Conservation (phyloP, 768 basidiomycete species). For the Calvatia gigantea region DNA sequence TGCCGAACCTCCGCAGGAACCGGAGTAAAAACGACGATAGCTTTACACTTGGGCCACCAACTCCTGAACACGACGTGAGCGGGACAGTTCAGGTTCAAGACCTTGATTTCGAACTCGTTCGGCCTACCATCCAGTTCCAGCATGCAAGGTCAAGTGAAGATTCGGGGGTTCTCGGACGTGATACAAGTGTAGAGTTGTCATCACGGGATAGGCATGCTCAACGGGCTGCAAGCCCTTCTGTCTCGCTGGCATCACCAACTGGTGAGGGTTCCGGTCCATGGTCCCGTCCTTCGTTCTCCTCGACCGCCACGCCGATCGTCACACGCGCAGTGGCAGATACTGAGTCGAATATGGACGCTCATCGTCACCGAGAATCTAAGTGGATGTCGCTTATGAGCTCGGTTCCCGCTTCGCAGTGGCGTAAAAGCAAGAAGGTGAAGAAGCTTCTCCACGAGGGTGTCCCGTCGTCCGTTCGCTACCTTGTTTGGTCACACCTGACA, state of each 20-base stretch:
- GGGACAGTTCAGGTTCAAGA: slow-evolving; percentile 61
- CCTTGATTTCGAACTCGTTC: slow-evolving; percentile 78
- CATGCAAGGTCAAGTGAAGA: slow-evolving; percentile 52
- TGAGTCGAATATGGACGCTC: slow-evolving; percentile 51
- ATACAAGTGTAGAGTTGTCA: slow-evolving; percentile 29
- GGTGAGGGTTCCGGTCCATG: slow-evolving; percentile 7
- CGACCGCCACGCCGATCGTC: neutral
- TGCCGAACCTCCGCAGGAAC: slow-evolving; percentile 60
- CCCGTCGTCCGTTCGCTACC: slow-evolving; percentile 78
- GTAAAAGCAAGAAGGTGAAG: slow-evolving; percentile 77
- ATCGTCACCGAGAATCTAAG: slow-evolving; percentile 70
- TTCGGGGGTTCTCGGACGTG: slow-evolving; percentile 36
- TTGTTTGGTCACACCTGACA: slow-evolving; percentile 79
- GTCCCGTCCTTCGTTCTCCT: slow-evolving; percentile 1
- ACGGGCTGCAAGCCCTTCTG: slow-evolving; percentile 40
- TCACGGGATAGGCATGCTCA: slow-evolving; percentile 16
- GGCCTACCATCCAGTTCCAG: slow-evolving; percentile 42
- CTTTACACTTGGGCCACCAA: slow-evolving; percentile 11
- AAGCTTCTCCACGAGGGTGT: slow-evolving; percentile 76
- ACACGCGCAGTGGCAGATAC: slow-evolving; percentile 23
- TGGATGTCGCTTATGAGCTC: slow-evolving; percentile 69
- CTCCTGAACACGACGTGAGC: neutral
- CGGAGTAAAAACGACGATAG: slow-evolving; percentile 35
- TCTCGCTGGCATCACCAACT: slow-evolving; percentile 32
- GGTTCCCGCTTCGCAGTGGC: slow-evolving; percentile 55